Base-by-base conservation (phyloP, 192 early-diverging fungal species). In the Glomus cerebriforme region DNA sequence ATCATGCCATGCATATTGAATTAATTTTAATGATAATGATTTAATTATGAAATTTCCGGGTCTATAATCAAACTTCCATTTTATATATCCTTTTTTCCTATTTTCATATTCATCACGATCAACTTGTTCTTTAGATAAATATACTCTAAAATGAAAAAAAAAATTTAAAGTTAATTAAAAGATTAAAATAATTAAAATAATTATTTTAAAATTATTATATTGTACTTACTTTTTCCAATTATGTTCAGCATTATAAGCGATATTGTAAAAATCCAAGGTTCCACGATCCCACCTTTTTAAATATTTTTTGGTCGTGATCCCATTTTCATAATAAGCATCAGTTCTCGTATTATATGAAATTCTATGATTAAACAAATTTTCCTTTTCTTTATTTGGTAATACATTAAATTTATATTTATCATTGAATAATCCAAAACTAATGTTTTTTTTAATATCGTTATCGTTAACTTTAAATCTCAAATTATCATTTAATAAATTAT, bases 41-140 rank as follows among this genome's bases (percentile, higher is more conserved):
- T 26, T 7, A 31, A 64, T 64, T 31, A 31, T 13, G 4, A 64
- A 29, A 27, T 64, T 64, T 64, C 29, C 62, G 29, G 62, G 62
- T 65, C 63, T 65, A 17, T 65, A 65, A 65, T 65, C 63, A 17
- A 65, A 65, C 24, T 65, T 65, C 63, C 63, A 65, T 31, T 17
- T 65, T 12, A 43, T 43, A 43, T 43, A 43, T 43, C 39, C 10
- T 3, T 43, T 43, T 0, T 3, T 37, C 8, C 37, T 7, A 6
- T 37, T 10, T 0, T 43, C 39, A n/a, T n/a, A n/a, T 43, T 12
- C 39, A 12, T 43, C 39, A 43, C 12, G 9, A 2, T 39, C 37
- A 39, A 9, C 37, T 39, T 39, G 7, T 39, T 39, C 37, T 9
- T 9, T 39, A 39, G 37, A 7, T 39, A 39, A 9, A n/a, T n/a